Conservation (phyloP, 192 early-diverging fungal genomes). For the Blastocladiella britannica region DNA sequence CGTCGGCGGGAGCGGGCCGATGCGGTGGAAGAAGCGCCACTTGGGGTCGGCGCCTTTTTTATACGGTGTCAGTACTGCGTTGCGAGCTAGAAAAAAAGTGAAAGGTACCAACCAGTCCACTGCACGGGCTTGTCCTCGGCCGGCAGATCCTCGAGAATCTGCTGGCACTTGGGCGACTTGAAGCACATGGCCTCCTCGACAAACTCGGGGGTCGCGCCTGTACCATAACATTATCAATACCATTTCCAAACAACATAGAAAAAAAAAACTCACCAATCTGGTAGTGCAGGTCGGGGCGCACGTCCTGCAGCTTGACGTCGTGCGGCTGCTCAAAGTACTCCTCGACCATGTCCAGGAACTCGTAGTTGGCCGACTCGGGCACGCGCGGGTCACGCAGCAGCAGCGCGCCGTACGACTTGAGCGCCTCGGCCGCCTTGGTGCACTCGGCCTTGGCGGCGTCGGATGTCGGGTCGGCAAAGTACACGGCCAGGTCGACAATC, state of each 20-base stretch:
- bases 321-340: conserved; percentile 43
- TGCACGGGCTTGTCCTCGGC: conserved; percentile 1
- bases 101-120: neutral
- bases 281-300: conserved; percentile 32
- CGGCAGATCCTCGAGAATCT: conserved; percentile 20
- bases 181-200: conserved; percentile 44
- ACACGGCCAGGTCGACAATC: neutral
- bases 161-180: conserved; percentile 30
- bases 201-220: conserved; percentile 43
- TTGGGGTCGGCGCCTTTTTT: conserved; percentile 37
- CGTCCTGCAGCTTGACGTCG: conserved; percentile 39
- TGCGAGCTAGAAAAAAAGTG: neutral
- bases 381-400: conserved; percentile 47
- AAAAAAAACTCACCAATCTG: conserved; percentile 18
- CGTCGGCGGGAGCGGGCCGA: conserved; percentile 26
- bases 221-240: conserved; percentile 21
- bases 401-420: conserved; percentile 38
- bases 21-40: conserved; percentile 52
- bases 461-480: neutral
- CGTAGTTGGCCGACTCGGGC: conserved; percentile 19
- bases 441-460: conserved; percentile 1
- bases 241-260: neutral
- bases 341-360: conserved; percentile 41
- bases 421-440: conserved; percentile 30
- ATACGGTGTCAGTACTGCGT: neutral